Evolutionary conservation across 306 rosid species (phyloP).

Genomic region (Rubus parviflorus): DNA sequence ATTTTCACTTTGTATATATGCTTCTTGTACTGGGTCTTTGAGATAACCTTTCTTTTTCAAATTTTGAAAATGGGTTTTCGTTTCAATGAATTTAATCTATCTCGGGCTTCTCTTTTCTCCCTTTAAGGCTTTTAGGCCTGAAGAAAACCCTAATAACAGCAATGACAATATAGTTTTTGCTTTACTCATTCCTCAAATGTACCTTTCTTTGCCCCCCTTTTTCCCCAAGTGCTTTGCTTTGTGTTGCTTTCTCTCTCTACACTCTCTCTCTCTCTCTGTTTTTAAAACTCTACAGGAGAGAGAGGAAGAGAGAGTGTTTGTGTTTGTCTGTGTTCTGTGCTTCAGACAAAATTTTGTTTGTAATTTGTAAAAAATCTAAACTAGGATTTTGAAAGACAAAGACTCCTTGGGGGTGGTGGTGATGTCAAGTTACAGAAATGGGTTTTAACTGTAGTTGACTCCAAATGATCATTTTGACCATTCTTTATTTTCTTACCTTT

Average conservation of each 20-base stretch:
- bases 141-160: slow-evolving; percentile 66
- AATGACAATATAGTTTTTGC: slow-evolving; percentile 70
- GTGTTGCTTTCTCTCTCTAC: slow-evolving; percentile 64
- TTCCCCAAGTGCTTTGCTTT: slow-evolving; percentile 3
- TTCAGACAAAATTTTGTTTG: slow-evolving; percentile 38
- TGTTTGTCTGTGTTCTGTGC: slow-evolving; percentile 7
- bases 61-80: slow-evolving; percentile 24
- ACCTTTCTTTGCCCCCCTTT: slow-evolving; percentile 23
- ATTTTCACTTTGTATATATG: slow-evolving; percentile 23
- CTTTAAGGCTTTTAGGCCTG: slow-evolving; percentile 23
- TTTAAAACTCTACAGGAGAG: slow-evolving; percentile 42
- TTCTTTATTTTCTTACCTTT: not conserved
- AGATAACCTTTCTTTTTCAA: slow-evolving; percentile 19
- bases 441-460: slow-evolving; percentile 23
- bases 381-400: slow-evolving; percentile 26
- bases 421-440: slow-evolving; percentile 20
- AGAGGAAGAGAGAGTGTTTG: slow-evolving; percentile 7
- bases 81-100: not conserved
- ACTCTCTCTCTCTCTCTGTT: slow-evolving; percentile 46
- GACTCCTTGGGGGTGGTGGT: slow-evolving; percentile 7
- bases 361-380: slow-evolving; percentile 21
- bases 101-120: not conserved
- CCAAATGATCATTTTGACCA: slow-evolving; percentile 25
- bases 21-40: slow-evolving; percentile 29
- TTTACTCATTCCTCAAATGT: slow-evolving; percentile 62